Evolutionary conservation across 306 rosid species (phyloP).

Genomic region (Lithocarpus polystachyus): DNA sequence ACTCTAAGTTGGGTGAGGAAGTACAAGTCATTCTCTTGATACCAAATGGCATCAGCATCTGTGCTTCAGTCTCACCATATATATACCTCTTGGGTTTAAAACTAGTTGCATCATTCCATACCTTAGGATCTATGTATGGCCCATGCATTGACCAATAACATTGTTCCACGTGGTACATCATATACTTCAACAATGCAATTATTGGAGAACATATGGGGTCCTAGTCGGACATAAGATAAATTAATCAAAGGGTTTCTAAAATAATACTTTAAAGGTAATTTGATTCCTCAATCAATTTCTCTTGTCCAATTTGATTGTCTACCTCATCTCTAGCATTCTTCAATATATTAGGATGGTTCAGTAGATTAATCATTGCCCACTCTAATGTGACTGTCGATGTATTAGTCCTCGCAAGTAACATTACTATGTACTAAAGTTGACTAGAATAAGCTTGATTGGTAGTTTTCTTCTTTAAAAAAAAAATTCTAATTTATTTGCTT

Average conservation of each 20-base stretch:
- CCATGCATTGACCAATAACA: conserved; percentile 34
- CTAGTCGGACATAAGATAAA: not conserved
- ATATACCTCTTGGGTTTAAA: conserved; percentile 31
- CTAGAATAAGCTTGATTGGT: too few species aligned
- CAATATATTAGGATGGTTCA: conserved; percentile 23
- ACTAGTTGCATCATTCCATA: conserved; percentile 27
- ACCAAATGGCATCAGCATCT: conserved; percentile 26
- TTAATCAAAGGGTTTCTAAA: conserved; percentile 25
- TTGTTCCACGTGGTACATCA: not conserved
- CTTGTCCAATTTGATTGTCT: conserved; percentile 15
- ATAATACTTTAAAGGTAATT: conserved; percentile 29
- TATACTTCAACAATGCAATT: not conserved
- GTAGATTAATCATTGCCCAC: conserved; percentile 18
- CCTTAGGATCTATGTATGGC: conserved; percentile 30
- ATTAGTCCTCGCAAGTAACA: not conserved
- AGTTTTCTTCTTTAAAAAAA: too few species aligned
- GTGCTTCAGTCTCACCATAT: not conserved
- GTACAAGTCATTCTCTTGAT: not conserved
- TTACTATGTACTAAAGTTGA: not conserved
- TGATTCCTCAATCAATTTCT: conserved; percentile 23
- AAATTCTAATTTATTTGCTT: too few species aligned
- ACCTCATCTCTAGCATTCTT: conserved; percentile 22
- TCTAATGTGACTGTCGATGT: not conserved
- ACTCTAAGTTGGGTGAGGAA: not conserved
- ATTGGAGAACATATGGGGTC: not conserved